These are phyloP conservation scores for Asterella californica DNA, from an alignment of 225 moss, liverwort and hornwort species.

Conservation along the genomic window DNA sequence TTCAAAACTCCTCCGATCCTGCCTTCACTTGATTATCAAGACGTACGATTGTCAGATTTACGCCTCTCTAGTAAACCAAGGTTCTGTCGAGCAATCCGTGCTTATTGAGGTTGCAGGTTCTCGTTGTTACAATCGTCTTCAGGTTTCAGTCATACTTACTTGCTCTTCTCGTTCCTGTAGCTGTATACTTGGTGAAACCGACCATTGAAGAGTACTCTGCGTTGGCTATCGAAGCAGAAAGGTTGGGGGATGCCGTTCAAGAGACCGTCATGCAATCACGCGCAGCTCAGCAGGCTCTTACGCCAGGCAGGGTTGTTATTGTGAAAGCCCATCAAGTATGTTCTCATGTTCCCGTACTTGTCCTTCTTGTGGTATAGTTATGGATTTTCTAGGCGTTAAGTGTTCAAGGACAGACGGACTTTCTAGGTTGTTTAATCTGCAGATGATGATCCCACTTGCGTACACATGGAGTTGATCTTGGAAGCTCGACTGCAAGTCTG, in stretches of 20 bases:
- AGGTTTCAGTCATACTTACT: too few relatives aligned
- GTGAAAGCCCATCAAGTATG: slow-evolving; percentile 65
- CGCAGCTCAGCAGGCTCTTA: slow-evolving; percentile 87
- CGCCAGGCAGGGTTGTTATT: slow-evolving; percentile 82
- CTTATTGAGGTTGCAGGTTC: too few relatives aligned
- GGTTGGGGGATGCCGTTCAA: slow-evolving; percentile 67
- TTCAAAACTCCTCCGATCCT: too few relatives aligned
- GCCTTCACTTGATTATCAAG: too few relatives aligned
- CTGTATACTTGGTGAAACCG: slow-evolving; percentile 87
- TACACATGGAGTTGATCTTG: too few relatives aligned
- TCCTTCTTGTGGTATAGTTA: not conserved
- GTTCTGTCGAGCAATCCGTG: too few relatives aligned
- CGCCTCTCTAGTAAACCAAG: not conserved
- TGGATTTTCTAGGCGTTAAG: not conserved
- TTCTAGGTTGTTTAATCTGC: too few relatives aligned
- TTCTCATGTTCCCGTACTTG: not conserved
- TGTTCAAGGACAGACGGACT: not conserved
- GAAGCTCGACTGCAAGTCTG: too few relatives aligned
- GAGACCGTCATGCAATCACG: slow-evolving; percentile 88
- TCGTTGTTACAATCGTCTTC: too few relatives aligned
- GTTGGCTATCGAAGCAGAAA: slow-evolving; percentile 71
- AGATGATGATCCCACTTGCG: too few relatives aligned
- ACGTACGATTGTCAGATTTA: not conserved
- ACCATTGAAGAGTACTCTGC: slow-evolving; percentile 89
- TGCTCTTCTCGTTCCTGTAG: too few relatives aligned